These are phyloP conservation scores for Diutina rugosa DNA, from an alignment of 1,139 yeast genomes.

Conservation along the genomic window DNA sequence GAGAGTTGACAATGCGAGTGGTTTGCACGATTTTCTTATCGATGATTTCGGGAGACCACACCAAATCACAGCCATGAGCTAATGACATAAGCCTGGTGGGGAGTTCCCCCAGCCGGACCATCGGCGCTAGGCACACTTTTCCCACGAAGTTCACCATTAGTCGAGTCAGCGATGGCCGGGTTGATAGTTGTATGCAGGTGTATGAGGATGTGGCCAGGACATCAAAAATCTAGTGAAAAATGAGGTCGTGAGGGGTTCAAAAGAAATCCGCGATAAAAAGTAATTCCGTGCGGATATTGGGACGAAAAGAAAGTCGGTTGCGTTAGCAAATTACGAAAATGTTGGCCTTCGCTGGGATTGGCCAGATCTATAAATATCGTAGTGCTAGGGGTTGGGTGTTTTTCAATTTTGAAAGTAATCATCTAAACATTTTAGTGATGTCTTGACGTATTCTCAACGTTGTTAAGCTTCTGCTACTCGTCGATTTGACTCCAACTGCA, in stretches of 20 bases:
- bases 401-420: too few relatives aligned
- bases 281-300: neutral
- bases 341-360: neutral
- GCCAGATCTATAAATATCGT: neutral
- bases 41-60: constrained; percentile 91
- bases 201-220: too few relatives aligned
- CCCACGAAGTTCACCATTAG: constrained; percentile 27
- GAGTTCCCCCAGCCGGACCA: constrained; percentile 92
- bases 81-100: constrained; percentile 77
- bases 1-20: constrained; percentile 41
- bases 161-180: neutral
- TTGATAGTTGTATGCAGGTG: neutral
- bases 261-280: neutral
- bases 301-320: neutral
- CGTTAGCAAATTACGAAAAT: neutral
- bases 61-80: constrained; percentile 81
- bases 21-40: constrained; percentile 74
- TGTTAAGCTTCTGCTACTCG: neutral
- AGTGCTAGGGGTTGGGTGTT: neutral
- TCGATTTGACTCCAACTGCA: too few relatives aligned
- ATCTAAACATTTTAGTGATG: too few relatives aligned
- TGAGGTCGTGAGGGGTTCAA: neutral
- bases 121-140: constrained; percentile 81
- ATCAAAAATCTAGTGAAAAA: neutral
- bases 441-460: too few relatives aligned